A percentile compares a stretch with the other conserved stretches of the same genome.
phyloP scores from a whole-genome alignment of 192 early-diverging fungal genomes.

The Coemansia sp. region DNA sequence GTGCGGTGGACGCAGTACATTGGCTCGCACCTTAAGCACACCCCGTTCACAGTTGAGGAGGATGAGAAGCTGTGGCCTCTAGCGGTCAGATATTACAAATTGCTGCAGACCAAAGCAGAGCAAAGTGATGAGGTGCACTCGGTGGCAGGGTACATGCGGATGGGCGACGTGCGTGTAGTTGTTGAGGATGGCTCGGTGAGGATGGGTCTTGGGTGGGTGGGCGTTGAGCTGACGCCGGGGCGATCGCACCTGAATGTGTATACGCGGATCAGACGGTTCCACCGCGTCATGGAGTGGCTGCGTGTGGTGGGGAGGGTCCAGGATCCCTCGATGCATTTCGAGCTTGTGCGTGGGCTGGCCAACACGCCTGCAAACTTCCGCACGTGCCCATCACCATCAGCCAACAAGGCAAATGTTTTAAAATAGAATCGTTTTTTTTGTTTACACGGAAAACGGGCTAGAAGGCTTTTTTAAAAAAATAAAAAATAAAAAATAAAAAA shows the following conservation, averaged over 20 bases:
- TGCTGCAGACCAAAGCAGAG: background rate
- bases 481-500: too few species aligned
- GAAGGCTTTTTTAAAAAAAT: too few species aligned
- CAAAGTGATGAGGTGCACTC: background rate
- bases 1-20: conserved; percentile 18
- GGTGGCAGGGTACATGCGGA: background rate
- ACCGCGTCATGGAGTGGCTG: conserved; percentile 22
- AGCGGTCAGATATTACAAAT: background rate
- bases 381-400: too few species aligned
- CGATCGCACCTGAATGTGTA: conserved; percentile 8
- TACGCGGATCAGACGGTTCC: conserved; percentile 12
- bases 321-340: conserved; percentile 15
- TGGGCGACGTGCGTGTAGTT: background rate
- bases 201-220: conserved; percentile 11
- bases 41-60: conserved; percentile 22
- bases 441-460: background rate
- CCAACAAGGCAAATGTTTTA: background rate
- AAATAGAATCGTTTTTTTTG: background rate
- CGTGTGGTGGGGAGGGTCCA: conserved; percentile 8
- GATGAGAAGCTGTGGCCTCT: conserved; percentile 31
- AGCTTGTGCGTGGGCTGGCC: conserved; percentile 28
- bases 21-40: conserved; percentile 24
- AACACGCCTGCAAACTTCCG: conserved; percentile 25
- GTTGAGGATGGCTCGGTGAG: conserved; percentile 3
- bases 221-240: conserved; percentile 3